Evolutionary conservation across 805 yeast genomes (phyloP).

Genomic region (Wickerhamiella lipophila): DNA sequence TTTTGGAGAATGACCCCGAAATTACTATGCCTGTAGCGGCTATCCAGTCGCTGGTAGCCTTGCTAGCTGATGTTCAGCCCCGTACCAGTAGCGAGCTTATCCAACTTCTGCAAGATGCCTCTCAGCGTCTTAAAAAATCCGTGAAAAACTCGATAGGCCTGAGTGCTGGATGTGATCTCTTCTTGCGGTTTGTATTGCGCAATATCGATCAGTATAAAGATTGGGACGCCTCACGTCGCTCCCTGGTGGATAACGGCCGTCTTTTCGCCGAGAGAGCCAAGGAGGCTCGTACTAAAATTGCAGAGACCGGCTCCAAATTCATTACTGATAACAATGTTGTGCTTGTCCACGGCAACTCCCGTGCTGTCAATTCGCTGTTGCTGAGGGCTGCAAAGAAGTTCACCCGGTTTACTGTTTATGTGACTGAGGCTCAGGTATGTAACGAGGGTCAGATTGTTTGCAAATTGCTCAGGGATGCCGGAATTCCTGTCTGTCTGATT

Average conservation of each 20-base stretch:
- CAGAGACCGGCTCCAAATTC: slow-evolving; percentile 75
- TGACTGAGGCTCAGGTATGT: slow-evolving; percentile 86
- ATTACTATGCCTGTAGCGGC: slow-evolving; percentile 99
- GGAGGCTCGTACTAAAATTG: slow-evolving; percentile 75
- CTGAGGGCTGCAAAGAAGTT: slow-evolving; percentile 63
- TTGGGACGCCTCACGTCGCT: slow-evolving; percentile 86
- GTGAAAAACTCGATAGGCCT: slow-evolving; percentile 86
- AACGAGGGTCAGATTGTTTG: slow-evolving; percentile 66
- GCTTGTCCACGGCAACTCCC: slow-evolving; percentile 79
- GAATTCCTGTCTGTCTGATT: slow-evolving; percentile 76
- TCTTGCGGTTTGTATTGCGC: slow-evolving; percentile 82
- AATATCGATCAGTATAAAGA: slow-evolving; percentile 75
- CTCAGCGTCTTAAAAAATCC: slow-evolving; percentile 55
- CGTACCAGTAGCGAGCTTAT: slow-evolving; percentile 89
- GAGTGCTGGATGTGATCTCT: slow-evolving; percentile 95
- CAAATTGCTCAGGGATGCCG: slow-evolving; percentile 46
- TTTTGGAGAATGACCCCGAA: slow-evolving; percentile 80
- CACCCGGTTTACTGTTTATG: slow-evolving; percentile 76
- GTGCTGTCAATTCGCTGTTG: slow-evolving; percentile 74
- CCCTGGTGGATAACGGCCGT: slow-evolving; percentile 86
- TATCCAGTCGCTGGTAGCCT: slow-evolving; percentile 80
- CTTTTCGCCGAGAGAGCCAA: slow-evolving; percentile 84
- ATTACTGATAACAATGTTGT: slow-evolving; percentile 85
- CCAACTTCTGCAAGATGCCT: slow-evolving; percentile 64
- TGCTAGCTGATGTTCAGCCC: slow-evolving; percentile 72